Evolutionary conservation across 495 filamentous ascomycete genomes (phyloP).

Genomic region (Penicillium paxilli): DNA sequence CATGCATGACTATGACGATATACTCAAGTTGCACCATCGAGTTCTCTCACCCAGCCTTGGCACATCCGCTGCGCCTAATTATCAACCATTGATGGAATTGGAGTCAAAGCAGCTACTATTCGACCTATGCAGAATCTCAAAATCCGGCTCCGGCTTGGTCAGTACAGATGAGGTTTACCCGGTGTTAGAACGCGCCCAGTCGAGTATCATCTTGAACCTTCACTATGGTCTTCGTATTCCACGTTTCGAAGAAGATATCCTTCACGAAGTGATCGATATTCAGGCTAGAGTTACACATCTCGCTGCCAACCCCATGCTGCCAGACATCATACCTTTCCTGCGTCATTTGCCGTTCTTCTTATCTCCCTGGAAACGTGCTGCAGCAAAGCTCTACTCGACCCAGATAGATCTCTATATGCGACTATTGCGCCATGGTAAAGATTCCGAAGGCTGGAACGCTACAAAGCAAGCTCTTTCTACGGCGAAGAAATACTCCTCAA

Average conservation of each 20-base stretch:
- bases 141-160: background rate
- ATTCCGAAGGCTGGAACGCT: slow-evolving; percentile 26
- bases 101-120: slow-evolving; percentile 29
- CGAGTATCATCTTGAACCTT: slow-evolving; percentile 31
- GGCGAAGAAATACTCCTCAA: slow-evolving; percentile 13
- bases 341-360: slow-evolving; percentile 31
- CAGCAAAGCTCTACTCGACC: slow-evolving; percentile 20
- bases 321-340: slow-evolving; percentile 34
- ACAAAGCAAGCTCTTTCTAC: slow-evolving; percentile 30
- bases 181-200: slow-evolving; percentile 28
- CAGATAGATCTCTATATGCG: slow-evolving; percentile 30
- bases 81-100: slow-evolving; percentile 29
- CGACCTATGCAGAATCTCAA: slow-evolving; percentile 14
- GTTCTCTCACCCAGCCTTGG: slow-evolving; percentile 29
- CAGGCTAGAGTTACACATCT: slow-evolving; percentile 26
- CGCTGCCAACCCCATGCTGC: slow-evolving; percentile 27
- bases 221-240: slow-evolving; percentile 37
- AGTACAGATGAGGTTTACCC: slow-evolving; percentile 24
- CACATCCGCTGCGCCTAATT: slow-evolving; percentile 13
- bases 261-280: slow-evolving; percentile 27
- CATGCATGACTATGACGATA: slow-evolving; percentile 33
- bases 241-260: slow-evolving; percentile 22
- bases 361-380: slow-evolving; percentile 33
- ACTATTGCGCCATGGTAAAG: slow-evolving; percentile 21
- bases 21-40: slow-evolving; percentile 31